Evolutionary conservation across 805 yeast genomes (phyloP).

Genomic region (Candida sithepensis): DNA sequence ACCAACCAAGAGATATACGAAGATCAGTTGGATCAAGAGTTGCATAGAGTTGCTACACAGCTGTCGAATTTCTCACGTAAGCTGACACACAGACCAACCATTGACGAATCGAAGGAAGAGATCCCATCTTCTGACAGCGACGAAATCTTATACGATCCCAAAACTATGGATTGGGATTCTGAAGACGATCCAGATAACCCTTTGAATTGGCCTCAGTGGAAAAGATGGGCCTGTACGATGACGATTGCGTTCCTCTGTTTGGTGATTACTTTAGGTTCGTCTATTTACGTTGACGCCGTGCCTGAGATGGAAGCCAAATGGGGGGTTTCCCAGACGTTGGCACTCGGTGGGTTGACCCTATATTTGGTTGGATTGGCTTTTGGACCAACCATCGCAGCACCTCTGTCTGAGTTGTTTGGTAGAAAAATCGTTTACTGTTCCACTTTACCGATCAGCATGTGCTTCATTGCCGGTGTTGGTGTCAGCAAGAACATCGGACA

Average conservation of each 20-base stretch:
- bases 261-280: conserved; percentile 72
- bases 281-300: conserved; percentile 64
- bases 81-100: conserved; percentile 7
- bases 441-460: conserved; percentile 63
- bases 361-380: conserved; percentile 68
- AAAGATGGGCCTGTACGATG: conserved; percentile 64
- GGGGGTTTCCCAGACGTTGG: conserved; percentile 56
- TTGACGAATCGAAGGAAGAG: conserved; percentile 7
- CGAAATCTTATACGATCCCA: conserved; percentile 35
- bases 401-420: conserved; percentile 67
- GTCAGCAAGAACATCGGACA: conserved; percentile 56
- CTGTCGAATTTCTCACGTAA: conserved; percentile 18
- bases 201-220: conserved; percentile 61
- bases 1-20: conserved; percentile 17
- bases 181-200: conserved; percentile 64
- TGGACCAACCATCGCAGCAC: conserved; percentile 71
- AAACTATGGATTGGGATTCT: conserved; percentile 54
- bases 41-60: conserved; percentile 19
- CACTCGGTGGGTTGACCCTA: conserved; percentile 64
- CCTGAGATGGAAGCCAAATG: conserved; percentile 47
- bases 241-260: conserved; percentile 62
- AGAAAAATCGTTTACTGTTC: conserved; percentile 56
- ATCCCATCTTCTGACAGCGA: conserved; percentile 15
- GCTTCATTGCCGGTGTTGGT: conserved; percentile 73
- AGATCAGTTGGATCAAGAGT: conserved; percentile 21